phyloP scores from a whole-genome alignment of 768 basidiomycete species.

The Mycena vitilis region DNA sequence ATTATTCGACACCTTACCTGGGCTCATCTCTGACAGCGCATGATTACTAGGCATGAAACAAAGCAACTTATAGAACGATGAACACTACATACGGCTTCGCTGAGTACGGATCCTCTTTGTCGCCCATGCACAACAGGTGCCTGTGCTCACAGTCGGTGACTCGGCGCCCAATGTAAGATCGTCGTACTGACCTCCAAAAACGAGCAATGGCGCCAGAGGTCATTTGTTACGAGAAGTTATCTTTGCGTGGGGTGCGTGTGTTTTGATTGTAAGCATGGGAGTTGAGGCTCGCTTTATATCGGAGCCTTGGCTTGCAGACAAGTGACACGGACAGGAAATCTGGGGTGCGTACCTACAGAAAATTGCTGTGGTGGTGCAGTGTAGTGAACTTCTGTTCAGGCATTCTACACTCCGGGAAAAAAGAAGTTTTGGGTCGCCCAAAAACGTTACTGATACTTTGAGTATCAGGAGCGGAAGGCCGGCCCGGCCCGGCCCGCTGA shows the following conservation, averaged over 20 bases:
- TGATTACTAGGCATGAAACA: background rate
- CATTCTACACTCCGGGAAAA: constrained; percentile 5
- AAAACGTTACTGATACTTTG: too few species aligned
- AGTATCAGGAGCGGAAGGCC: too few species aligned
- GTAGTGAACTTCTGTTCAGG: background rate
- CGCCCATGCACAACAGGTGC: constrained; percentile 7
- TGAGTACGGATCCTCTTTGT: constrained; percentile 13
- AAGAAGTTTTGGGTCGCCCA: too few species aligned
- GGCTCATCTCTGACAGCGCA: constrained; percentile 6
- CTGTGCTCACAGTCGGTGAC: background rate
- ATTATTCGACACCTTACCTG: background rate
- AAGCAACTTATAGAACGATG: background rate
- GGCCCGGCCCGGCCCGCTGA: too few species aligned
- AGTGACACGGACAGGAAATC: background rate
- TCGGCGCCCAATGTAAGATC: background rate
- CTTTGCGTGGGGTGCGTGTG: too few species aligned
- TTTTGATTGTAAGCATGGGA: background rate
- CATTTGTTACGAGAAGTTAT: background rate
- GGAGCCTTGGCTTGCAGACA: background rate
- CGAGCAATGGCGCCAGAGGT: background rate
- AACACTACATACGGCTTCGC: background rate
- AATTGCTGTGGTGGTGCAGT: constrained; percentile 8
- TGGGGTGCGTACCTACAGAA: background rate
- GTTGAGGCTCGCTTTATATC: background rate
- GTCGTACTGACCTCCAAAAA: constrained; percentile 1